These are phyloP conservation scores for Solanum virginianum DNA, from an alignment of 257 asterid genomes.

Conservation along the genomic window DNA sequence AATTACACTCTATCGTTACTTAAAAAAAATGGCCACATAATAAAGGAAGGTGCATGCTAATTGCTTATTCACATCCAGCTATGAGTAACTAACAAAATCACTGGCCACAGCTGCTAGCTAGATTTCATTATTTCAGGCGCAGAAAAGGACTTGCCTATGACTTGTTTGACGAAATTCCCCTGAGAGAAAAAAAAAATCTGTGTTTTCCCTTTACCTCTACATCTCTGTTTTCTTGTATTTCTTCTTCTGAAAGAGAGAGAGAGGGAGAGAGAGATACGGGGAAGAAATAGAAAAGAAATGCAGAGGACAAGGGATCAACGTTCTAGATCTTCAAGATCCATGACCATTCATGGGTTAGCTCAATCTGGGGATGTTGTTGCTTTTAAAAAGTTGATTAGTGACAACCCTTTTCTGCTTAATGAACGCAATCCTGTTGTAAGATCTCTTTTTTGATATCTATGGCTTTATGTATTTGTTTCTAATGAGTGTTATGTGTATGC, in stretches of 20 bases:
- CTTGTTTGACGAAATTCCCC: slow-evolving; percentile 5
- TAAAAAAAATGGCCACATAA: neutral
- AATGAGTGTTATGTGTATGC: neutral
- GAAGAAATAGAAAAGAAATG: neutral
- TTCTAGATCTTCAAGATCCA: slow-evolving; percentile 28
- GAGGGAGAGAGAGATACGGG: neutral
- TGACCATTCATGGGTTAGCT: slow-evolving; percentile 85
- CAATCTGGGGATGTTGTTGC: slow-evolving; percentile 79
- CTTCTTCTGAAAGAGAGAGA: slow-evolving; percentile 3
- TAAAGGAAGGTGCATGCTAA: neutral
- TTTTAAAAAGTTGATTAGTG: slow-evolving; percentile 61
- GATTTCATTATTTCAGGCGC: too few species aligned
- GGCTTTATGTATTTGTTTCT: neutral
- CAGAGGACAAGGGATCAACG: slow-evolving; percentile 24
- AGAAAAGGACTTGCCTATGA: neutral
- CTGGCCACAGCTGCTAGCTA: neutral
- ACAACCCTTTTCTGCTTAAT: slow-evolving; percentile 70
- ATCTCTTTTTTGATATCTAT: neutral
- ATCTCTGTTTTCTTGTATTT: neutral
- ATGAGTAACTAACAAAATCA: neutral
- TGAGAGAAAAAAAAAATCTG: neutral
- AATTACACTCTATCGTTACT: too few species aligned
- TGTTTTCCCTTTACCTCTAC: neutral
- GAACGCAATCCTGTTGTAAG: slow-evolving; percentile 91
- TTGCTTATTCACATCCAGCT: neutral